Percentiles rank a stretch among this genome's conserved stretches.
Evolutionary conservation across 768 basidiomycete species (phyloP).

Genomic region (Tylopilus felleus): DNA sequence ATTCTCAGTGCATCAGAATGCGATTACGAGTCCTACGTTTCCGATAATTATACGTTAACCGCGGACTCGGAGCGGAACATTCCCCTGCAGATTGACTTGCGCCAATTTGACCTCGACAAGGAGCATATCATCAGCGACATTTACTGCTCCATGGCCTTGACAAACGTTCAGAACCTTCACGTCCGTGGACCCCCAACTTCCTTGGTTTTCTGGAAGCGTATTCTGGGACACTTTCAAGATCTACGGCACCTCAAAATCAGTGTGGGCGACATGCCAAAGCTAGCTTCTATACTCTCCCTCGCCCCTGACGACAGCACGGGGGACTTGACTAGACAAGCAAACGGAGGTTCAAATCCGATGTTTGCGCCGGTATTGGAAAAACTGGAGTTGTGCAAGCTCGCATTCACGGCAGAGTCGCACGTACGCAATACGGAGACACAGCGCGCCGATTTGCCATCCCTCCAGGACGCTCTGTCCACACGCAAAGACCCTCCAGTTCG

Average conservation of each 20-base stretch:
- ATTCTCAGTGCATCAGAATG: not conserved
- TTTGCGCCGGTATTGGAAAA: not conserved
- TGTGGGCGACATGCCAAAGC: not conserved
- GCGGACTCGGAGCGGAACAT: not conserved
- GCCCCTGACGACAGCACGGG: not conserved
- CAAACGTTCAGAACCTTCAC: not conserved
- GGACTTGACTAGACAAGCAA: not conserved
- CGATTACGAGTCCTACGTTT: not conserved
- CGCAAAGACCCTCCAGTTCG: not conserved
- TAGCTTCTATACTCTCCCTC: not conserved
- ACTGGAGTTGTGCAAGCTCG: not conserved
- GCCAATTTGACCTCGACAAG: not conserved
- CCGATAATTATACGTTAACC: too few species aligned
- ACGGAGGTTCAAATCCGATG: not conserved
- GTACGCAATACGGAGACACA: too few species aligned
- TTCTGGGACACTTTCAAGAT: not conserved
- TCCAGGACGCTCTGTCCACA: not conserved
- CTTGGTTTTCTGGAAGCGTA: not conserved
- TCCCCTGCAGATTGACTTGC: not conserved
- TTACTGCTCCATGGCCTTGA: not conserved
- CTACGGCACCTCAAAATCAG: slow-evolving; percentile 3
- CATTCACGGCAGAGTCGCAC: not conserved
- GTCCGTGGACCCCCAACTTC: not conserved
- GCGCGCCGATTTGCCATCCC: not conserved
- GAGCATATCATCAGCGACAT: not conserved